Base-by-base conservation (phyloP, 2,329 filamentous ascomycete species). In the Seiridium cupressi region DNA sequence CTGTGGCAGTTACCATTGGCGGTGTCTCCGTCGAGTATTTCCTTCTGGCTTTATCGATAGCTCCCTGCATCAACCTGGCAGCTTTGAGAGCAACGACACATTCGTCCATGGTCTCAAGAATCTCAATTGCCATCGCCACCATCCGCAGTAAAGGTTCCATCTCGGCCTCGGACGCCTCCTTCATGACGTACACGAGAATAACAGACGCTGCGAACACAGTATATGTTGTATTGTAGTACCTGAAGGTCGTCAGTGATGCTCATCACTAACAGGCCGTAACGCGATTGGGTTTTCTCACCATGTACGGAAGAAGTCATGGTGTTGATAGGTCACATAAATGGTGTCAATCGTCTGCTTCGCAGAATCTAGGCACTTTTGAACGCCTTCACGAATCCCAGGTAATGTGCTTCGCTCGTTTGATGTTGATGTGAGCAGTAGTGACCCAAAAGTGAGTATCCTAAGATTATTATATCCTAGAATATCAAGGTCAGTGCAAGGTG, bases 191-290 rank as follows among this genome's bases (percentile, higher is more conserved):
- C 3, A 71, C 65, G 9, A 72, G 62, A 38, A 71, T 67, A 38
- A 71, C 65, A 18, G 69, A 70, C 9, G 70, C 66, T 3, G 70
- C 68, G 44, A 72, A 72, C 18, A 68, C 63, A 1, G 65, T 67
- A 57, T 72, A 72, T 7, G 69, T 72, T 2, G 69, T 71, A 55
- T 72, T 72, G 58, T 71, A 70, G 57, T 70, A 72, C 69, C 69
- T 71, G 5, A 3, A 18, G 8, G 11, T 6, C 4, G 38, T 42
- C 36, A 44, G 18, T 26, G 11, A 5, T 6, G 8, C 26, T 35
- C n/a, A 38, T 55, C 10, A 18, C 18, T 47, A 38, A 4, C 26
- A 13, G 4, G 2, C 4, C 18, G 18, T 26, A 2, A 26, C 18
- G 18, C 18, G 31, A 6, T 10, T 26, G 13, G 3, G 13, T 7